phyloP scores from a whole-genome alignment of 2,329 filamentous ascomycete species.

The Talaromyces piceae region DNA sequence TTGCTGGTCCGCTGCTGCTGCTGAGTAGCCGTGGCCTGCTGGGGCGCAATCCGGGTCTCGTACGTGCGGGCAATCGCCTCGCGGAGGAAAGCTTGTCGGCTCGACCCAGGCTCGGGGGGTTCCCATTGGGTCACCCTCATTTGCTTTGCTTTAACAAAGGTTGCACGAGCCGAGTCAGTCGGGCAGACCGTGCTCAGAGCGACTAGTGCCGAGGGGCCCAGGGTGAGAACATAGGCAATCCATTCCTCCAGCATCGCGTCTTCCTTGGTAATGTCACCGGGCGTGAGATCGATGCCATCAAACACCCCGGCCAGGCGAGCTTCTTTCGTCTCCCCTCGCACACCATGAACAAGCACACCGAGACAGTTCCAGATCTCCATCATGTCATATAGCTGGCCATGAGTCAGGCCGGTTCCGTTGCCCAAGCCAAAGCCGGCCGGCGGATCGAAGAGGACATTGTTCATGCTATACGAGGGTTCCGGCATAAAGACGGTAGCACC shows the following conservation, averaged over 20 bases:
- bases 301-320: slow-evolving; percentile 52
- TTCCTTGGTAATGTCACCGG: slow-evolving; percentile 35
- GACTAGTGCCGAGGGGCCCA: slow-evolving; percentile 51
- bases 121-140: slow-evolving; percentile 54
- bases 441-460: slow-evolving; percentile 48
- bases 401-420: slow-evolving; percentile 47
- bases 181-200: slow-evolving; percentile 40
- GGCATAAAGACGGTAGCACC: slow-evolving; percentile 42
- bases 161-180: slow-evolving; percentile 32
- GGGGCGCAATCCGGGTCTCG: slow-evolving; percentile 33
- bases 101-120: slow-evolving; percentile 38
- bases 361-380: slow-evolving; percentile 59
- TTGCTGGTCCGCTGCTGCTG: slow-evolving; percentile 3
- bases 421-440: slow-evolving; percentile 52
- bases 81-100: slow-evolving; percentile 51
- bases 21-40: not conserved
- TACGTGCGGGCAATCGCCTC: slow-evolving; percentile 55
- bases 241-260: slow-evolving; percentile 55
- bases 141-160: slow-evolving; percentile 46
- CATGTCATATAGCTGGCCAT: slow-evolving; percentile 55
- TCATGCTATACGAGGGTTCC: slow-evolving; percentile 44
- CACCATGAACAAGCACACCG: slow-evolving; percentile 47
- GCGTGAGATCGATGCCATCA: slow-evolving; percentile 45
- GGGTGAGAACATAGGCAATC: slow-evolving; percentile 52
- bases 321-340: slow-evolving; percentile 48